A percentile compares a stretch with the other conserved stretches of the same genome.
Evolutionary conservation across 805 yeast species (phyloP).

Genomic region (Torulaspora franciscae): DNA sequence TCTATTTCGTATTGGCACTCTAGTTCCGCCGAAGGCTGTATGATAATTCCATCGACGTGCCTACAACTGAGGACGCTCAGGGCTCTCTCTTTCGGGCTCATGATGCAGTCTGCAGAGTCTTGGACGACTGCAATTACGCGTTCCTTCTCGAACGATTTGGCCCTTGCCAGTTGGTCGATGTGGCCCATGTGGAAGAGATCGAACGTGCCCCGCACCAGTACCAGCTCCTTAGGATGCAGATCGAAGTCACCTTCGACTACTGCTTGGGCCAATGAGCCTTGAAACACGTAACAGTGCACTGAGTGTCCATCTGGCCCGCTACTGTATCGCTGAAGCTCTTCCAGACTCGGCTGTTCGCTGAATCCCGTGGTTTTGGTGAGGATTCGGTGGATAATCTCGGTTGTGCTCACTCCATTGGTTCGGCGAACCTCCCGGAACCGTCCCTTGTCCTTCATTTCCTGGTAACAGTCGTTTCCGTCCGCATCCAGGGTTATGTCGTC

Average conservation of each 20-base stretch:
- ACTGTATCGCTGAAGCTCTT: constrained; percentile 47
- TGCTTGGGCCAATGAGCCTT: constrained; percentile 37
- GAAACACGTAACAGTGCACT: constrained; percentile 54
- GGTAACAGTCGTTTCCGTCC: constrained; percentile 89
- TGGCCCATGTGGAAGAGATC: constrained; percentile 94
- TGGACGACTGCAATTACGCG: constrained; percentile 51
- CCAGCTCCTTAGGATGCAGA: constrained; percentile 1
- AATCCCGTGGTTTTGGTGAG: constrained; percentile 34
- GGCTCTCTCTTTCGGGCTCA: constrained; percentile 82
- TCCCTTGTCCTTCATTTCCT: constrained; percentile 75
- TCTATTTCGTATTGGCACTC: constrained; percentile 34
- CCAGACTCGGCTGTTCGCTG: constrained; percentile 11
- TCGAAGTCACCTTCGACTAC: constrained; percentile 20
- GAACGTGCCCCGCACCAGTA: constrained; percentile 67
- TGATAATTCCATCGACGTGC: constrained; percentile 71
- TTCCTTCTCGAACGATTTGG: constrained; percentile 44
- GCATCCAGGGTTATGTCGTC: constrained; percentile 98
- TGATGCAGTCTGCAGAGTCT: constrained; percentile 70
- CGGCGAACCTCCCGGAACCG: constrained; percentile 86
- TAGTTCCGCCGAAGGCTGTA: constrained; percentile 32
- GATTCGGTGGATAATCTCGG: constrained; percentile 90
- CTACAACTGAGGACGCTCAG: constrained; percentile 84
- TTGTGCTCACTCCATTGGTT: constrained; percentile 90
- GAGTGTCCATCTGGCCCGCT: constrained; percentile 55
- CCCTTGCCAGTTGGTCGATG: constrained; percentile 59